Evolutionary conservation across 2,329 filamentous ascomycete genomes (phyloP), one percentile per base, ranked within the genome.

Genomic region (Kalaharituber pfeilii): DNA sequence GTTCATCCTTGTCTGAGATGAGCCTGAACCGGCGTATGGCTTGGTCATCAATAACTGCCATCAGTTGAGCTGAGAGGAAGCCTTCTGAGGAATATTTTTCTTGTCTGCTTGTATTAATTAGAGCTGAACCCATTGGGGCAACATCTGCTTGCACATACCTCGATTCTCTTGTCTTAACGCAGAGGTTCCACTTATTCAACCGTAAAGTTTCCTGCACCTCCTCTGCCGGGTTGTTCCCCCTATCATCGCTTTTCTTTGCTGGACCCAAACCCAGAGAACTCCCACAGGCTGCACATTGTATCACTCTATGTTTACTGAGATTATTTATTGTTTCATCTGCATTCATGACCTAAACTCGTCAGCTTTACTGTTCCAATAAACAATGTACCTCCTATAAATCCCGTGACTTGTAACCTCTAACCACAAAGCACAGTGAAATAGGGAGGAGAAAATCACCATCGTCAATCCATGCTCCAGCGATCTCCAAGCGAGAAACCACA

Each of bases 11-110:
- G 13, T 56, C 47, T 7, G 18, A 51, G 49, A 52, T 50, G 39
- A 61, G 22, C 15, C 60, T 36, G n/a, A 75, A 73, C 57, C 72
- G 73, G 15, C 72, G 68, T 5, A 73, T 65, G 25, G 71, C 73
- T 52, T 69, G 67, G 51, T 67, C 71, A 18, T 75, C 72, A 25
- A 73, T 69, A 3, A 70, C 65, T 36, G 66, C 65, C 44, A 75
- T 65, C 15, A 76, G 66, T n/a, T 69, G 68, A 27, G 70, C 70
- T 4, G 72, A 67, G n/a, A 75, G 69, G 71, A 73, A 76, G 54
- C 72, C 70, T 49, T 69, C 66, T 5, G 63, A 55, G 11, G 60
- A 61, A 56, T 67, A 69, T 13, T 60, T 59, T 28, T 45, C n/a
- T 11, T 25, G 30, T 9, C 9, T 36, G n/a, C 9, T 9, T 36